These are phyloP conservation scores for Hortaea sp. DNA, from an alignment of 2,329 filamentous ascomycete genomes.

Conservation along the genomic window DNA sequence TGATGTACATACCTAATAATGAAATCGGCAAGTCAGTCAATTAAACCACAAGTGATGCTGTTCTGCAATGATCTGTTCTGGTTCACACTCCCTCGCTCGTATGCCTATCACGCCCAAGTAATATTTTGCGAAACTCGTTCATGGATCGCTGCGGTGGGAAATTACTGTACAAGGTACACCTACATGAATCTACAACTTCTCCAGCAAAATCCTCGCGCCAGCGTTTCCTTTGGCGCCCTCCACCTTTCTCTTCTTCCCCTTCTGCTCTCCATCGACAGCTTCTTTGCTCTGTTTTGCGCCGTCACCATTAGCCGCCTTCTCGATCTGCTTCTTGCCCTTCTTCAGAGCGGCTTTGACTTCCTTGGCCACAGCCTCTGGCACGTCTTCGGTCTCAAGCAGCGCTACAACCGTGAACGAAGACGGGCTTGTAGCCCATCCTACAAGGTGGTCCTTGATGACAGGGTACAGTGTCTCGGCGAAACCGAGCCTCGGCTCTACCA, in stretches of 20 bases:
- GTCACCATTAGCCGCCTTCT: constrained; percentile 49
- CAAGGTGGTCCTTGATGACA: constrained; percentile 61
- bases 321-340: constrained; percentile 61
- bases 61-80: too few species aligned
- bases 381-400: constrained; percentile 58
- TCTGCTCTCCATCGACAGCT: constrained; percentile 29
- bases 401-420: constrained; percentile 81
- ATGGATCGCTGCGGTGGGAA: too few species aligned
- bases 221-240: constrained; percentile 31
- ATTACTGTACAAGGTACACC: too few species aligned
- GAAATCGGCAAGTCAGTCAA: too few species aligned
- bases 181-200: constrained; percentile 20
- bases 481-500: constrained; percentile 63
- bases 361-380: constrained; percentile 54
- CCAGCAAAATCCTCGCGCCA: constrained; percentile 37
- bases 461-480: constrained; percentile 79
- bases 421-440: constrained; percentile 76
- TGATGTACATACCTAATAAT: too few species aligned
- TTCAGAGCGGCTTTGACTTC: constrained; percentile 61
- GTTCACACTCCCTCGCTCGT: too few species aligned
- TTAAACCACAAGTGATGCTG: too few species aligned
- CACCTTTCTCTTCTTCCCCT: constrained; percentile 31
- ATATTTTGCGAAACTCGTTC: too few species aligned
- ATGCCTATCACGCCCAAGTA: too few species aligned
- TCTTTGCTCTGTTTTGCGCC: neutral